Base-by-base conservation (phyloP, 257 asterid species). In the Leonotis leonurus region DNA sequence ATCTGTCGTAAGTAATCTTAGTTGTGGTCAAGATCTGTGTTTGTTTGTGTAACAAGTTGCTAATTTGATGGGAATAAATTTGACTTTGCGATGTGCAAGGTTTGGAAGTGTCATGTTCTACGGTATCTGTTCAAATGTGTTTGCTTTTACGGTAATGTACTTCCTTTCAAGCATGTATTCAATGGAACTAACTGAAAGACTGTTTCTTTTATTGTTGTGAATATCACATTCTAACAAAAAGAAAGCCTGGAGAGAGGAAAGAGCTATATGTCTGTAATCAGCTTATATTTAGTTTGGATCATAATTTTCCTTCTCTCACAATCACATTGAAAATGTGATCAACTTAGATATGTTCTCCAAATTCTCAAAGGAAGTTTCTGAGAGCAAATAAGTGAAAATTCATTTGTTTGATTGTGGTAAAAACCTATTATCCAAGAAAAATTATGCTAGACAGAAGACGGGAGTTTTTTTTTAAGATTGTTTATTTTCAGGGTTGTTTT, bases 1-100 rank as follows among this genome's bases (percentile, higher is more conserved):
- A 44, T 71, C 95, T 59, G 64, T 82, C 14, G 99, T 89, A 81
- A 80, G 97, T 77, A 44, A 27, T 35, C 49, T 39, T 39, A 45
- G 35, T 17, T 26, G 30, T 43, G 68, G 60, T 20, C 11, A 11
- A 29, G 25, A 60, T 39, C 61, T 58, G 49, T 48, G 55, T 17
- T 64, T 30, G 48, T 55, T 66, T 53, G 36, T 51, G 51, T 62
- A 51, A 40, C 30, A 48, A 40, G 65, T 65, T 57, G 24, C 52
- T 30, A 44, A 62, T n/a, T 21, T 59, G 20, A 18, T 25, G 2
- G 20, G 50, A 62, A 27, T 55, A 20, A n/a, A 43, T 39, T 60
- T 52, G 32, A 50, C 32, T n/a, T 22, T 35, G 59, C 65, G 46
- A 26, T 50, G 52, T 29, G 51, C 11, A 49, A 25, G 35, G 33